Evolutionary conservation across 1,284 basidiomycete genomes (phyloP).

Genomic region (Sporisorium graminicola): DNA sequence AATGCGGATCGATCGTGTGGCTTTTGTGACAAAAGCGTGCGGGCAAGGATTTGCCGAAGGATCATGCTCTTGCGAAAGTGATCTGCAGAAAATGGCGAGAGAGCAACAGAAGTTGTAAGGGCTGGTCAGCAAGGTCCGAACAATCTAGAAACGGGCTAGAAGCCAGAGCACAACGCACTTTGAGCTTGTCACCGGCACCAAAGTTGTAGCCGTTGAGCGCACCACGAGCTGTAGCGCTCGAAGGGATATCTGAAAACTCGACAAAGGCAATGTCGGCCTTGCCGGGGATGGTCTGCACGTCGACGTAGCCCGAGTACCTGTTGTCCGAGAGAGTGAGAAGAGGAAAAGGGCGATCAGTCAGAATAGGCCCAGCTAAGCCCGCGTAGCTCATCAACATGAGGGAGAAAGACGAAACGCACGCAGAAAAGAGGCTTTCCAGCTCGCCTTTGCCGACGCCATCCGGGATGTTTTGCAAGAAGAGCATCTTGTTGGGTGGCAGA

Average conservation of each 20-base stretch:
- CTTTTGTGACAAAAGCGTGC: background rate
- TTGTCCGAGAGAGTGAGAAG: background rate
- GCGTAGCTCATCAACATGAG: background rate
- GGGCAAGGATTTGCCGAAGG: background rate
- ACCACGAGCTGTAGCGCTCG: constrained; percentile 60
- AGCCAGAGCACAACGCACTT: constrained; percentile 31
- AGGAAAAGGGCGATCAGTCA: background rate
- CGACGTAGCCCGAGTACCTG: constrained; percentile 58
- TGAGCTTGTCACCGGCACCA: constrained; percentile 62
- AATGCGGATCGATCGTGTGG: constrained; percentile 49
- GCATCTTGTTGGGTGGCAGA: constrained; percentile 97
- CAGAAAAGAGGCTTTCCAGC: constrained; percentile 60
- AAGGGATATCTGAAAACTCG: constrained; percentile 62
- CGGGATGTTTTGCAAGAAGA: constrained; percentile 83
- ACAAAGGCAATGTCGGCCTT: constrained; percentile 66
- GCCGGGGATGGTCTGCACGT: constrained; percentile 67
- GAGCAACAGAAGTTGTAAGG: background rate
- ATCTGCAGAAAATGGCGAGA: constrained; percentile 28
- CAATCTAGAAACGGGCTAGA: too few species aligned
- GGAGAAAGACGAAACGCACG: constrained; percentile 28
- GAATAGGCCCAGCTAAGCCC: background rate
- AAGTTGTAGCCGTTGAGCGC: constrained; percentile 65
- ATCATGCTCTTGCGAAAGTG: constrained; percentile 51
- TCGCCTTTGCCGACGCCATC: constrained; percentile 51
- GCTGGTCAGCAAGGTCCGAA: constrained; percentile 1